Evolutionary conservation across 2,329 filamentous ascomycete genomes (phyloP).

Genomic region (Penicillium freii): DNA sequence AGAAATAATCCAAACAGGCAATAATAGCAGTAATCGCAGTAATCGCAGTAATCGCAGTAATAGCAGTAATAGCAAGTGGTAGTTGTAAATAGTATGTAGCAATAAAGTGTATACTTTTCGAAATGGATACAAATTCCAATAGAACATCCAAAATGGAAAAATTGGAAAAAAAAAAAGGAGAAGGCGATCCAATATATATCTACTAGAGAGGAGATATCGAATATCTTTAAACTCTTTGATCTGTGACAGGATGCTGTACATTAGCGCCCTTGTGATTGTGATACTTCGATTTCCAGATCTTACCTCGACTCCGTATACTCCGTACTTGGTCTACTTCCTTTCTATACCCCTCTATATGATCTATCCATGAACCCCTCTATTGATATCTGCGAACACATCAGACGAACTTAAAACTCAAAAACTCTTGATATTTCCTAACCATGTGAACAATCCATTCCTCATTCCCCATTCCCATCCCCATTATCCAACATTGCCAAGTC

Average conservation of each 20-base stretch:
- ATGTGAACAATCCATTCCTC: neutral
- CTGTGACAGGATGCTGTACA: conserved; percentile 8
- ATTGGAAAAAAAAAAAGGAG: too few species aligned
- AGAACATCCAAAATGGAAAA: neutral
- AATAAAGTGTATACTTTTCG: too few species aligned
- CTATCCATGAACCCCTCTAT: conserved; percentile 22
- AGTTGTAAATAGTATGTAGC: too few species aligned
- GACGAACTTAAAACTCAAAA: neutral
- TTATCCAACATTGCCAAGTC: neutral
- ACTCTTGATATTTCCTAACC: neutral
- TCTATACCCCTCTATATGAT: conserved; percentile 14
- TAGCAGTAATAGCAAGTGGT: too few species aligned
- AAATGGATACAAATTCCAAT: neutral
- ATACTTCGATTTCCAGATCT: conserved; percentile 21
- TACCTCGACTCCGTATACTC: neutral
- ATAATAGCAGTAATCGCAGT: too few species aligned
- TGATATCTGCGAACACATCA: neutral
- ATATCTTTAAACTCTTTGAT: neutral
- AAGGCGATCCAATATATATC: too few species aligned
- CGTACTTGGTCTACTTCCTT: too few species aligned
- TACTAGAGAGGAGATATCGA: too few species aligned
- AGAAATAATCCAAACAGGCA: neutral
- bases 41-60: too few species aligned
- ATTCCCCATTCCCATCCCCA: neutral
- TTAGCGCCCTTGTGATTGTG: conserved; percentile 13